Percentiles rank a stretch among this genome's conserved stretches.
phyloP scores from a whole-genome alignment of 345 rosid species.

The Heritiera littoralis region DNA sequence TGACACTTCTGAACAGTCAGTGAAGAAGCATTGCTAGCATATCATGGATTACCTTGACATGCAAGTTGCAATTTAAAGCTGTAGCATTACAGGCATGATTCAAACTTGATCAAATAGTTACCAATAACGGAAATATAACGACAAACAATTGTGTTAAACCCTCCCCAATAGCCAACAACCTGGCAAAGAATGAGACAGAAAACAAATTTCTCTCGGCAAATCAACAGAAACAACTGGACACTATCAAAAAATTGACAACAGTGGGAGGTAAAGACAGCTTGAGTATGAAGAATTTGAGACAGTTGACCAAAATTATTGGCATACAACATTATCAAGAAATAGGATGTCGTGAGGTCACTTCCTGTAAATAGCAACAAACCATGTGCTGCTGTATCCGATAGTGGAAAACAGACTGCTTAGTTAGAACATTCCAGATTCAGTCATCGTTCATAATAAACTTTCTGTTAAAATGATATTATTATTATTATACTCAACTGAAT shows the following conservation, averaged over 20 bases:
- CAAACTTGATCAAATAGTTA: not conserved
- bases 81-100: not conserved
- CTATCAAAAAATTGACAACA: not conserved
- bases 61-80: not conserved
- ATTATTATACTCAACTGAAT: no score
- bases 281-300: not conserved
- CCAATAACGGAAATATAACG: not conserved
- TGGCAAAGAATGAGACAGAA: not conserved
- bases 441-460: not conserved
- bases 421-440: not conserved
- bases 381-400: not conserved
- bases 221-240: not conserved
- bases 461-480: not conserved
- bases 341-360: conserved; percentile 5
- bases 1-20: not conserved
- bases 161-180: not conserved
- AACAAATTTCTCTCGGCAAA: not conserved
- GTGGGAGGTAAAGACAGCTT: not conserved
- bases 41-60: not conserved
- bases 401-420: not conserved
- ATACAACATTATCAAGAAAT: not conserved
- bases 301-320: not conserved
- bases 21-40: not conserved
- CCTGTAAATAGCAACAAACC: not conserved
- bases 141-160: not conserved